Base-by-base conservation (phyloP, 306 rosid species). In the Castanospermum australe region DNA sequence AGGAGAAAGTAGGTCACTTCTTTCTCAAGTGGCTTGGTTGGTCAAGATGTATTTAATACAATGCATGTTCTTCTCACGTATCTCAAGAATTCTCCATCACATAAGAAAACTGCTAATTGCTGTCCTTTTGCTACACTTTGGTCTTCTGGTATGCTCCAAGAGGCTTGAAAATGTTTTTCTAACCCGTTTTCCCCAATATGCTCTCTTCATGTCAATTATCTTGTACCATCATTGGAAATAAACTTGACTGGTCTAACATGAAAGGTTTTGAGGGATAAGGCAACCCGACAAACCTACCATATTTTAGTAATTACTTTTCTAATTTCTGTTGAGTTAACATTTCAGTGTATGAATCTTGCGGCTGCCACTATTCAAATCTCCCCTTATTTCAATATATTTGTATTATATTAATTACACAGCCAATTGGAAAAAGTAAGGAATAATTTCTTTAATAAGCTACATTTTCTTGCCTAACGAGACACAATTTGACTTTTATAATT, bases 111-210 rank as follows among this genome's bases (percentile, higher is more conserved):
- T 91, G 20, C 71, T 87, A 18, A 61, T 70, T 81, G 85, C 87
- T 41, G 89, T 85, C 47, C 87, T 87, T 61, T 60, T 87, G 73
- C 81, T 89, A n/a, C 79, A 83, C 87, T 66, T 85, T 17, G 83
- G 79, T 78, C 75, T 81, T 20, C 48, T 85, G 90, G 93, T 89
- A 87, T 45, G 57, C 60, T 78, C 54, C 74, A 62, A 30, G 30
- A 56, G 36, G 67, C 56, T 28, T 75, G 17, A 22, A 42, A 6
- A 36, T 6, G 6, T 51, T 12, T 18, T 5, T 64, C 35, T 30
- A n/a, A n/a, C n/a, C n/a, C 10, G n/a, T 35, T 41, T 39, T 67
- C 57, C 3, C 18, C 24, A 42, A 4, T 50, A 2, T 33, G 13
- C 24, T 77, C 15, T 8, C 50, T 64, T 50, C 18, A 47, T 71